Evolutionary conservation across 352 stramenopile species (phyloP), one percentile per base, ranked within the genome.

Genomic region (Blastocystis sp.): DNA sequence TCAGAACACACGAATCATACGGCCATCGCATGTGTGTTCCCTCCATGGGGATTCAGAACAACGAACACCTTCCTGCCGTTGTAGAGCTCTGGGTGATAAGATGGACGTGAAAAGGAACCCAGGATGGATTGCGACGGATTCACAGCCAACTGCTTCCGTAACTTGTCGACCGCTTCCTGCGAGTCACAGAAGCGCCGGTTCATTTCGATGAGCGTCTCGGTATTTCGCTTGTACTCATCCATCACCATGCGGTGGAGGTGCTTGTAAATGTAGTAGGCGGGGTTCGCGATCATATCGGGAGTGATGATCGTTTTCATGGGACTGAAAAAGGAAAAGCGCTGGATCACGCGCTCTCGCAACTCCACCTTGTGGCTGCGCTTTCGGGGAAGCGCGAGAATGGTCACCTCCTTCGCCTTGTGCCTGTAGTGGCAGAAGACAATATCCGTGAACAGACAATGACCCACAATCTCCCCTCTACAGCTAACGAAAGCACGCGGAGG

Each of bases 31-130:
- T 29, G 27, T 14, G 46, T 57, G 24, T 56, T 27, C 7, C 67
- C 67, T 18, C 67, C 67, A 78, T 78, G 67, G 11, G 67, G 67
- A 29, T 78, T 78, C 14, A 64, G 54, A 56, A 78, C 24, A 4
- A 78, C 51, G 8, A 78, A 44, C n/a, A 71, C 59, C 4, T 44
- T 71, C 36, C 59, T 38, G 4, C 32, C 32, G 6, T 8, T n/a
- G 38, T 71, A 71, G 11, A 71, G 7, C 14, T 44, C 59, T 64
- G 21, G 11, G 21, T 29, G 21, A 8, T 11, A 64, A 64, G 24
- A 64, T 32, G 29, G 11, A 11, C 8, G 29, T 27, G 8, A 64
- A 32, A 9, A 7, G 9, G 21, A 32, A 64, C 54, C 54, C 16
- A 71, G n/a, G n/a, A 71, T 71, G 8, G 59, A 71, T 18, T 71